A percentile compares a stretch with the other conserved stretches of the same genome.
These are phyloP conservation scores for Modicella reniformis DNA, from an alignment of 371 early-diverging fungal genomes.

Conservation along the genomic window DNA sequence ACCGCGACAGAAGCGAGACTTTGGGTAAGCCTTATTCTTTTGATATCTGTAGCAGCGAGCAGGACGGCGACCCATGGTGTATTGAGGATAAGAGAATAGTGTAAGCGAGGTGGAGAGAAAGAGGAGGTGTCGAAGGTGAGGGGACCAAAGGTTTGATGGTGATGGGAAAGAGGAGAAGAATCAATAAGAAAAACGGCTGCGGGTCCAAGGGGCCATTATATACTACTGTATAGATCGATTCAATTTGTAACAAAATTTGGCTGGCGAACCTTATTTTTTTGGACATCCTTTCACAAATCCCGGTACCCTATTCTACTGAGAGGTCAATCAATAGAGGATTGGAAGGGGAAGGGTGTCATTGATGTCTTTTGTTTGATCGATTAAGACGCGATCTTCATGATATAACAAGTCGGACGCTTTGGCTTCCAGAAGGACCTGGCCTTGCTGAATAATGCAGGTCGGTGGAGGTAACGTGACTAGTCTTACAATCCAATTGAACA, in stretches of 20 bases:
- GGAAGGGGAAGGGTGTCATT: too few species aligned
- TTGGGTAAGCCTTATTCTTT: slow-evolving; percentile 99
- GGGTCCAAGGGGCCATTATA: too few species aligned
- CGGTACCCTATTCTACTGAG: too few species aligned
- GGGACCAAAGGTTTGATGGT: not conserved
- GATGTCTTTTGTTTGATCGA: too few species aligned
- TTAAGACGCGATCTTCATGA: too few species aligned
- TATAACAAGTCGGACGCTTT: not conserved
- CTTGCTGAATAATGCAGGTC: not conserved
- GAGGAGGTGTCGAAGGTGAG: not conserved
- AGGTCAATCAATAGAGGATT: too few species aligned
- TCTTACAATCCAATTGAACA: not conserved
- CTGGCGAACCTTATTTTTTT: too few species aligned
- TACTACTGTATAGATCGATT: too few species aligned
- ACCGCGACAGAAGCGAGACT: slow-evolving; percentile 99
- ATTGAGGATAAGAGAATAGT: not conserved
- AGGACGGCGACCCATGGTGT: slow-evolving; percentile 97
- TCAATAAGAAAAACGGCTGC: not conserved
- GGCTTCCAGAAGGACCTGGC: too few species aligned
- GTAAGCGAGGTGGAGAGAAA: not conserved
- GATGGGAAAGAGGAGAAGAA: not conserved
- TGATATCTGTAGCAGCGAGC: slow-evolving; percentile 99
- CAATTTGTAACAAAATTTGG: too few species aligned
- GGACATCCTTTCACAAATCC: too few species aligned
- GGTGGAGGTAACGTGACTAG: not conserved